Base-by-base conservation (phyloP, 139 green algal species). In the Coelastrella sp. region DNA sequence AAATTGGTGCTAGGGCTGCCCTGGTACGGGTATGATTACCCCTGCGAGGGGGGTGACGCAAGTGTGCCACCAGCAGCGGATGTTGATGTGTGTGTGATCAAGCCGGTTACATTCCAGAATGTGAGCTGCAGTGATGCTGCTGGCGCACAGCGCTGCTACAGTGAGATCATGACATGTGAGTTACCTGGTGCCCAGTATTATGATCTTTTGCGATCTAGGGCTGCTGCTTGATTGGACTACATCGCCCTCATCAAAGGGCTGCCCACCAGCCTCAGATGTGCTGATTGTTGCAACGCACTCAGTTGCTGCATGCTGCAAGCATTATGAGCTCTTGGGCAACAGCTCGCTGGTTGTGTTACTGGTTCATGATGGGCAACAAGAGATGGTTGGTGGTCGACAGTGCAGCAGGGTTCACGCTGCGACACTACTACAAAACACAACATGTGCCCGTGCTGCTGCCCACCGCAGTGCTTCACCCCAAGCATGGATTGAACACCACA, bases 1-100 rank as follows among this genome's bases (percentile, higher is more conserved):
- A 96, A 96, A 90, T 82, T 95, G 56, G 91, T 96, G 14, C 89
- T 96, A 58, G 94, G 94, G 10, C 76, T 96, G 86, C 94, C 94
- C 3, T 96, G 94, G 94, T 96, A 76, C 54, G 87, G 23, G 47
- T 96, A 96, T 58, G 68, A 86, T 47, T 96, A 96, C 65, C 58
- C 86, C 2, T 96, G 94, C n/a, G n/a, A 80, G 22, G 87, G 61
- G 4, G 4, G 13, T 68, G 88, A 80, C 17, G 56, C 56, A 64
- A 87, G 14, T 5, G 19, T 16, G 7, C 16, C 32, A 22, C 58
- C 83, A 10, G 64, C 75, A 2, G 81, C 77, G 1, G 20, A 68
- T 23, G 73, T 65, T 5, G 90, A 92, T 60, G 5, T 95, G 47
- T 96, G 94, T 81, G 4, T 22, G 11, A 17, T 96, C 56, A n/a